Evolutionary conservation across 805 yeast genomes (phyloP), one percentile per base, ranked within the genome.

Genomic region (Zygotorulaspora danielsina): DNA sequence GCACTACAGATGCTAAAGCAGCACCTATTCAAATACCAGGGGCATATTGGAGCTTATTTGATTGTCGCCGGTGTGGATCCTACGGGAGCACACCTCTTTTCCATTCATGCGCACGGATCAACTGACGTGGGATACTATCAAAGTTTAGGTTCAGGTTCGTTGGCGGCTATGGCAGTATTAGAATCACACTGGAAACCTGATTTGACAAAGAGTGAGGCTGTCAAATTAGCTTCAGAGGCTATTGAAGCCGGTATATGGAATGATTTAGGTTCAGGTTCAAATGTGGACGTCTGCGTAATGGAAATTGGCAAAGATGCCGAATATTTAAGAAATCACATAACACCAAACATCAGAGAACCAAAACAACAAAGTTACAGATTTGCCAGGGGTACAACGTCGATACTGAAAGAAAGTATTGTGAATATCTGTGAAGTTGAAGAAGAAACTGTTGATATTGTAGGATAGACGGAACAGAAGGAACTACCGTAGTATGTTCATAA

Each of bases 31-130:
- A 86, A 86, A 65, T 90, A 93, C 65, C 98, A 93, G 63, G 98
- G 98, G 43, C 94, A 93, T 57, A 72, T 93, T 53, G 98, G 98
- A 46, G 98, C 98, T 1, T 90, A 93, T 64, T 70, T 93, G 61
- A 94, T 93, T 69, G 94, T 93, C n/a, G 98, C 97, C 0, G 98
- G 98, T 44, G 84, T 79, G 19, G 98, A 93, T 61, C 94, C 97
- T 27, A 85, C 96, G 1, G 98, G 98, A 11, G 84, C 96, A 2
- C 95, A 88, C 57, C 71, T 93, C 57, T 81, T 86, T 63, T 81
- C 96, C 1, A 83, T 90, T 28, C 97, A 93, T 54, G 98, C 98
- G 3, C 98, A 93, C 62, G 98, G 98, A 13, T 87, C 96, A 6
- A 89, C 97, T 10, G 98, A 93, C 65, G 84, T 90, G 46, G 97